Base-by-base conservation (phyloP, 768 basidiomycete species). In the Pleurotus tuber-regium region DNA sequence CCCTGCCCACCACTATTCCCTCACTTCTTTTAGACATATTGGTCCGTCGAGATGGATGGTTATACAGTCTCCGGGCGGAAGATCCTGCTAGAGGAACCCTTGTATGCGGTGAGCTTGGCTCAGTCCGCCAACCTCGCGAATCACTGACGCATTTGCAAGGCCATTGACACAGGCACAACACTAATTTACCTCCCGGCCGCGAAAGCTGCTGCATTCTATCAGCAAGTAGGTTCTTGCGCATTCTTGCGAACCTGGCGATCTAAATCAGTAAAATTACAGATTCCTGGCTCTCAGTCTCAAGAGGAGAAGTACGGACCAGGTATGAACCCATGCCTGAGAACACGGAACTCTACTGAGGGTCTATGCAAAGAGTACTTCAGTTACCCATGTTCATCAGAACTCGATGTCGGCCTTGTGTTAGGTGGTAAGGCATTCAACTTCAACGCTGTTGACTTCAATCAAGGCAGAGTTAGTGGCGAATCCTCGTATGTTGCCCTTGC, bases 111-210 rank as follows among this genome's bases (percentile, higher is more conserved):
- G 47, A 10, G 46, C 21, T 33, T 26, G 19, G 14, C 55, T 68
- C 58, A 16, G 54, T 26, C 39, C 43, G 28, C 49, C 56, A 36
- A 42, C 50, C 39, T 47, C 26, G 49, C 23, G 14, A 28, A 25
- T 14, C 21, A 41, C 14, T 43, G 23, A 3, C 31, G 30, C 16
- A n/a, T 29, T 21, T 4, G 26, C 6, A 50, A 86, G 84, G 82
- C 83, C 16, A 74, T 87, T 52, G 86, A 87, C 59, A 83, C 84
- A 0, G 85, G 86, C 25, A 85, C 84, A 3, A 80, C 84, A 24
- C 68, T 86, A 23, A 78, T 86, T 52, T 86, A 86, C 63, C 53
- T 84, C 4, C 81, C 83, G 1, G 61, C 66, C 31, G 41, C 59
- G 0, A 54, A 79, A 24, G 79, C 75, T 4, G 44, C 60, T 2